These are phyloP conservation scores for Diplosphaera chodatii DNA, from an alignment of 139 green algal genomes.

Conservation along the genomic window DNA sequence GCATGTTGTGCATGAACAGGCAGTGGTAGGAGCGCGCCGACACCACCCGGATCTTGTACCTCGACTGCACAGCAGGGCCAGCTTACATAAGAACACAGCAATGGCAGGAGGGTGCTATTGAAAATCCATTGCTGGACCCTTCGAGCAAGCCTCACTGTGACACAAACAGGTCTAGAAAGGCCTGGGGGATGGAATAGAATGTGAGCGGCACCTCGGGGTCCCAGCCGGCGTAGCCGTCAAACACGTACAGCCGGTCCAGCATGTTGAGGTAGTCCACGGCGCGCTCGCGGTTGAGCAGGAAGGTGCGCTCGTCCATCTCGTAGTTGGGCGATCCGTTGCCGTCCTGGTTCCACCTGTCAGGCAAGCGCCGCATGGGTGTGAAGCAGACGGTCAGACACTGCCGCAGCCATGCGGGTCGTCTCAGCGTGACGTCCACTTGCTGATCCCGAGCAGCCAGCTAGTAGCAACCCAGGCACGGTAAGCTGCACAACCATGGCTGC, in stretches of 20 bases:
- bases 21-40: conserved; percentile 86
- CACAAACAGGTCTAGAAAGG: too few relatives aligned
- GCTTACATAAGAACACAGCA: too few relatives aligned
- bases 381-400: too few relatives aligned
- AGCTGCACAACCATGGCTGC: too few relatives aligned
- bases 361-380: too few relatives aligned
- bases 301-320: conserved; percentile 82
- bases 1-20: conserved; percentile 98
- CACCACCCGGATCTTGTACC: conserved; percentile 78
- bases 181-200: too few relatives aligned
- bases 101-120: neutral
- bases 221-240: conserved; percentile 86
- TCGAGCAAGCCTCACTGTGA: too few relatives aligned
- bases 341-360: conserved; percentile 2
- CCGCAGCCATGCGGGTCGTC: too few relatives aligned
- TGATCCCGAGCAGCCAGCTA: too few relatives aligned
- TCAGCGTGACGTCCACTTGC: too few relatives aligned
- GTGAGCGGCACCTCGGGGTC: conserved; percentile 43
- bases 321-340: conserved; percentile 60
- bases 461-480: too few relatives aligned
- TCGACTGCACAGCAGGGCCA: conserved; percentile 14
- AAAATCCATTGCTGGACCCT: too few relatives aligned
- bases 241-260: conserved; percentile 71
- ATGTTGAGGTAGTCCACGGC: conserved; percentile 89
- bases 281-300: conserved; percentile 74